Percentiles rank a stretch among this genome's conserved stretches.
These are phyloP conservation scores for Tulasnella calospora DNA, from an alignment of 768 basidiomycete species.

Conservation along the genomic window DNA sequence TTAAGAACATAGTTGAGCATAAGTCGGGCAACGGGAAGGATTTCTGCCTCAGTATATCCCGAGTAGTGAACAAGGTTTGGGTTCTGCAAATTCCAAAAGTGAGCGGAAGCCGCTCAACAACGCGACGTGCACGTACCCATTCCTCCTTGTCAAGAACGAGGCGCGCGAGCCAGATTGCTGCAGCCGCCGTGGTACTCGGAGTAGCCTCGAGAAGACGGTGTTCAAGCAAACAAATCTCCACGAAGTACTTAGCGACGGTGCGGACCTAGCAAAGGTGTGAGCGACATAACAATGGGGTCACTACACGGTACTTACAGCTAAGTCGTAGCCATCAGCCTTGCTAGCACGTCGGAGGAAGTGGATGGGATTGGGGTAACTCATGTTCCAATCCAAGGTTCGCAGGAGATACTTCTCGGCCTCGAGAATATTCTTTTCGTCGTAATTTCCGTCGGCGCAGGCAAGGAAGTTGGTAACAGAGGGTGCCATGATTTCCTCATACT, in stretches of 20 bases:
- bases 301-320: conserved; percentile 32
- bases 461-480: conserved; percentile 79
- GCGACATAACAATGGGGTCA: neutral
- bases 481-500: conserved; percentile 88
- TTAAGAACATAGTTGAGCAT: conserved; percentile 86
- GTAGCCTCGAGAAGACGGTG: conserved; percentile 66
- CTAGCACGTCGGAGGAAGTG: conserved; percentile 82
- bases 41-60: conserved; percentile 70
- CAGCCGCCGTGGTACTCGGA: conserved; percentile 77
- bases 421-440: conserved; percentile 72
- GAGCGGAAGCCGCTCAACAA: neutral
- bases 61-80: conserved; percentile 84
- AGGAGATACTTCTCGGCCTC: conserved; percentile 86
- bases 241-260: conserved; percentile 84
- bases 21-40: conserved; percentile 74
- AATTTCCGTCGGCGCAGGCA: conserved; percentile 71
- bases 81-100: conserved; percentile 46
- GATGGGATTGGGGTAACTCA: conserved; percentile 83
- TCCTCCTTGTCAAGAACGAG: conserved; percentile 69
- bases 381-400: conserved; percentile 77
- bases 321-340: conserved; percentile 90
- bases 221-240: conserved; percentile 82
- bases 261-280: conserved; percentile 48
- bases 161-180: conserved; percentile 80
- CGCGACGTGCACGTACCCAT: conserved; percentile 63